These are phyloP conservation scores for Xylariaceae sp. DNA, from an alignment of 2,329 filamentous ascomycete genomes.

Conservation along the genomic window DNA sequence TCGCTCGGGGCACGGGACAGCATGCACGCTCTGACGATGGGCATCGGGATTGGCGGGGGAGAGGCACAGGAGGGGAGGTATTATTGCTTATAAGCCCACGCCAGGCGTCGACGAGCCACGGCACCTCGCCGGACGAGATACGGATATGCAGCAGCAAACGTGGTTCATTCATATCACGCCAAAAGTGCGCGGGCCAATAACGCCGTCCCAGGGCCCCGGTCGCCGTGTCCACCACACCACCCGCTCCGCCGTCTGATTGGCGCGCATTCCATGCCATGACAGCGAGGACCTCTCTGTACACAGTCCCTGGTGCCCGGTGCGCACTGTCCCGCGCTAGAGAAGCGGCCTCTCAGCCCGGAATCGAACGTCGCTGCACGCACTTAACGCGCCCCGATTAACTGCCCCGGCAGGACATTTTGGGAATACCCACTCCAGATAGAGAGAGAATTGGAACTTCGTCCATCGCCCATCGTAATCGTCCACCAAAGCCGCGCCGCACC, in stretches of 20 bases:
- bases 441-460: too few species aligned
- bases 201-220: constrained; percentile 2
- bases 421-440: too few species aligned
- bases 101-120: background rate
- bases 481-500: too few species aligned
- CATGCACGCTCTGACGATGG: too few species aligned
- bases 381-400: constrained; percentile 3
- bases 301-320: background rate
- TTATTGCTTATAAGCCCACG: background rate
- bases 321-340: too few species aligned
- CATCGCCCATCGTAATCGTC: too few species aligned
- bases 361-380: constrained; percentile 15
- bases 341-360: background rate
- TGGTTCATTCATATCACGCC: constrained; percentile 10
- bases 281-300: background rate
- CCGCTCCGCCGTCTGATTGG: constrained; percentile 9
- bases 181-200: constrained; percentile 6
- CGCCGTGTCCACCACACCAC: constrained; percentile 1
- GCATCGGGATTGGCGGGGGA: background rate
- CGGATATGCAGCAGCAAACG: constrained; percentile 4
- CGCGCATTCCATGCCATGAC: constrained; percentile 8
- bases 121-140: background rate
- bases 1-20: background rate
- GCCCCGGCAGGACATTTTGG: too few species aligned
- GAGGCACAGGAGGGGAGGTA: background rate